Evolutionary conservation across 306 rosid species (phyloP), one percentile per base, ranked within the genome.

Genomic region (Rubus idaeus): DNA sequence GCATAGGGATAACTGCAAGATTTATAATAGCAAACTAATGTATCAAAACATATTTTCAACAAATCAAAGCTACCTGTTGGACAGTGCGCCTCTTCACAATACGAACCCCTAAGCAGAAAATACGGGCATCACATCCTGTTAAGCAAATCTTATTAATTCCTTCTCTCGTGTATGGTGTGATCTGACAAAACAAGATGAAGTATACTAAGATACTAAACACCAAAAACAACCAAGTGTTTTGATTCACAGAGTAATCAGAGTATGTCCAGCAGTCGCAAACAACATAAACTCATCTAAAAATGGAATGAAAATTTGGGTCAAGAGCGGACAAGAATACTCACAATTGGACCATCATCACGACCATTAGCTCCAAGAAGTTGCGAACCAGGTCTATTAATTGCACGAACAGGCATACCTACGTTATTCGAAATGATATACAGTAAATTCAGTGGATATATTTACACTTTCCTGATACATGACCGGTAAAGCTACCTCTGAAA

Each of bases 291-390:
- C 83, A 75, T 44, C 61, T 62, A 37, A 39, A 51, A 72, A 69
- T 65, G 17, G 64, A 50, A 66, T 52, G 26, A 58, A 61, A 37
- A 70, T 52, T 70, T 55, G 49, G 74, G 39, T 53, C 11, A 6
- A 13, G 63, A 62, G n/a, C 30, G 18, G 66, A 78, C 5, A 49
- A 40, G 44, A 65, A 62, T 5, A 20, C 99, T 88, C 84, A 96
- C 99, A 89, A 89, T 85, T 73, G 96, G 91, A 74, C 99, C 99
- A 79, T 92, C 99, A 90, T 96, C 99, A 66, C 99, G 99, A 61
- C 99, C 99, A 85, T 91, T 93, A 73, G 94, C 90, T 74, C 99
- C 99, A 58, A 96, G 97, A 81, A 92, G 83, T 73, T 96, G 99
- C 2, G 98, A 84, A 66, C 98, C 97, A 26, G 98, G 99, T 84